Evolutionary conservation across 1,139 yeast species (phyloP).

Genomic region (Debaryomycetaceae sp.): DNA sequence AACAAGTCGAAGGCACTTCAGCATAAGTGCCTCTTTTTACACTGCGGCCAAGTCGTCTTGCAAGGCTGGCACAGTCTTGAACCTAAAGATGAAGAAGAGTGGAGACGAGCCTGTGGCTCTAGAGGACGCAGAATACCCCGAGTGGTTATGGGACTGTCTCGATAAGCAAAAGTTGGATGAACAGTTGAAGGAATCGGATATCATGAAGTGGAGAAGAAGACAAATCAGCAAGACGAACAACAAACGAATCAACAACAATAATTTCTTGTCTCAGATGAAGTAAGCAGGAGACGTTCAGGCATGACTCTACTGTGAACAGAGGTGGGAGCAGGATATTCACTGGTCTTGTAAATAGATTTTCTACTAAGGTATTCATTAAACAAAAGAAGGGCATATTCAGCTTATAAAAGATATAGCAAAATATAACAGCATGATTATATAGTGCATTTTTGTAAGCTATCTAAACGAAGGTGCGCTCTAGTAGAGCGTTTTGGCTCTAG

Average conservation of each 20-base stretch:
- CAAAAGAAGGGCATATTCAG: no score
- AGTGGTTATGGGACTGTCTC: conserved; percentile 90
- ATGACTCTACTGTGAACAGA: no score
- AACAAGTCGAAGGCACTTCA: background rate
- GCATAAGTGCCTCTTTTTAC: background rate
- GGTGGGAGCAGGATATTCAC: no score
- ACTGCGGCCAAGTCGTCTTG: conserved; percentile 37
- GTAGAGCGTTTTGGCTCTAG: no score
- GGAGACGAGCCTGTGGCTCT: conserved; percentile 90
- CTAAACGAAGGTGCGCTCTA: no score
- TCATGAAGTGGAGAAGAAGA: conserved; percentile 65
- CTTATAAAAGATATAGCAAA: no score
- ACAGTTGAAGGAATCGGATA: conserved; percentile 53
- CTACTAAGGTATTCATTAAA: no score
- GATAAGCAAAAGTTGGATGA: conserved; percentile 57
- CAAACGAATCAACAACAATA: conserved; percentile 68
- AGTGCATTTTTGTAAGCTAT: no score
- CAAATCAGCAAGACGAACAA: conserved; percentile 66
- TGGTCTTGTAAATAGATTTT: no score
- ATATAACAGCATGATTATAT: no score
- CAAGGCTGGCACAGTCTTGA: conserved; percentile 76
- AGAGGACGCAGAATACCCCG: conserved; percentile 87
- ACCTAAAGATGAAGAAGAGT: conserved; percentile 69
- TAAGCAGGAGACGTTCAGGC: background rate
- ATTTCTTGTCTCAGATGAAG: conserved; percentile 60